phyloP scores from a whole-genome alignment of 768 basidiomycete species.

The Boletus sp. region DNA sequence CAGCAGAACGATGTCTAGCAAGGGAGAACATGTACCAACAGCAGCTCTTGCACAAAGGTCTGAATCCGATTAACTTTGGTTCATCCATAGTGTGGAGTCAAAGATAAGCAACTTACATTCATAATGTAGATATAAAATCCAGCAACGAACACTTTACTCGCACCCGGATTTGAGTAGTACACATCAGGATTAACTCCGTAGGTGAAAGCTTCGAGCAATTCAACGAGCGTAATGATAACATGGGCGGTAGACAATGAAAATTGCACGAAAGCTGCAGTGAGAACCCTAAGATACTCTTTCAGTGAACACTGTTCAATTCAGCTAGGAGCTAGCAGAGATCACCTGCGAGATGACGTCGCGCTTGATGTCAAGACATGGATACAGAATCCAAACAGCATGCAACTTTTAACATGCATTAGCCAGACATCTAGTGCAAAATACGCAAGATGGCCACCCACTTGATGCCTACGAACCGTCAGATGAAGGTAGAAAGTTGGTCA shows the following conservation, averaged over 20 bases:
- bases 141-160: constrained; percentile 5
- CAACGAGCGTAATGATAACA: constrained; percentile 8
- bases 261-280: constrained; percentile 15
- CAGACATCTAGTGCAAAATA: background rate
- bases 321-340: background rate
- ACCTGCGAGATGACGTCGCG: constrained; percentile 7
- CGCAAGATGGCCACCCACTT: constrained; percentile 4
- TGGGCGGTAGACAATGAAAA: constrained; percentile 17
- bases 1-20: background rate
- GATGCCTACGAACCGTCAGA: background rate
- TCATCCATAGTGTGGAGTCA: background rate
- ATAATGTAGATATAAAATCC: constrained; percentile 20
- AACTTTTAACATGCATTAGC: constrained; percentile 3
- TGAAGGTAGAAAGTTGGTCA: background rate
- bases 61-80: background rate
- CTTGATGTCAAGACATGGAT: constrained; percentile 3
- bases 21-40: constrained; percentile 8
- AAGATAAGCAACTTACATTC: constrained; percentile 13
- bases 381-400: constrained; percentile 15
- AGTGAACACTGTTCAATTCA: background rate
- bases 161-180: constrained; percentile 9
- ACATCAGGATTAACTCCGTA: background rate
- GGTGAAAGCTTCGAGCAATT: constrained; percentile 17
- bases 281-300: background rate
- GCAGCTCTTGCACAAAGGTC: constrained; percentile 19